A percentile compares a stretch with the other conserved stretches of the same genome.
phyloP scores from a whole-genome alignment of 306 rosid genomes.

The Rubus parviflorus region DNA sequence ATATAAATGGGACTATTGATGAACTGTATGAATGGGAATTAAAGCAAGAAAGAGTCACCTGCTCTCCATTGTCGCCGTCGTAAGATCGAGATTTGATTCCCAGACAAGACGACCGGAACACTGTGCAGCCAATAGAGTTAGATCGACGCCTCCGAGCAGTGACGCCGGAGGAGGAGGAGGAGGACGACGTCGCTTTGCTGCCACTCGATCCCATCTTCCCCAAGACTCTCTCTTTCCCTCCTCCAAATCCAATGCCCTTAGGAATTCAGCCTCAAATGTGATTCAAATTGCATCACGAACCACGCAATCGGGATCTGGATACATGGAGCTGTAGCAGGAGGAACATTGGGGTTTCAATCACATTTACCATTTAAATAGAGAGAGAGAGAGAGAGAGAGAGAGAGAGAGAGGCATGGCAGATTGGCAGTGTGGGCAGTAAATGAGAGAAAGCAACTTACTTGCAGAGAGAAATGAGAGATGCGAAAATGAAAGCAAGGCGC shows the following conservation, averaged over 20 bases:
- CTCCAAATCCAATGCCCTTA: conserved; percentile 9
- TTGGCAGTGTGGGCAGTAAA: not conserved
- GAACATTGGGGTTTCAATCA: not conserved
- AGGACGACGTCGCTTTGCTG: conserved; percentile 57
- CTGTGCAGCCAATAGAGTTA: conserved; percentile 31
- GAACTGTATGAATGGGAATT: not conserved
- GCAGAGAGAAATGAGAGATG: conserved; percentile 28
- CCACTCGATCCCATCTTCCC: conserved; percentile 75
- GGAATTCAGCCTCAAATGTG: conserved; percentile 1
- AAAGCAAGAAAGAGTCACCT: conserved; percentile 39
- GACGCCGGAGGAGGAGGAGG: conserved; percentile 40
- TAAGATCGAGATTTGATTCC: conserved; percentile 78
- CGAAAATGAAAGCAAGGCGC: conserved; percentile 8
- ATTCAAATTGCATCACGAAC: not conserved
- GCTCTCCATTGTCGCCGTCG: conserved; percentile 61
- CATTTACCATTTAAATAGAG: conserved; percentile 16
- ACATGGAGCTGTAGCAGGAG: not conserved
- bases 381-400: conserved; percentile 16
- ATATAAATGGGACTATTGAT: not conserved
- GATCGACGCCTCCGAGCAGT: not conserved
- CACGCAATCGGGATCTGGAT: conserved; percentile 13
- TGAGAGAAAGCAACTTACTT: conserved; percentile 32
- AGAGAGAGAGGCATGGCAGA: not conserved
- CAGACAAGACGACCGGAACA: conserved; percentile 71
- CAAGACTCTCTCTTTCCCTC: too few relatives aligned